Evolutionary conservation across 2,329 filamentous ascomycete genomes (phyloP).

Genomic region (Aspergillus sp.): DNA sequence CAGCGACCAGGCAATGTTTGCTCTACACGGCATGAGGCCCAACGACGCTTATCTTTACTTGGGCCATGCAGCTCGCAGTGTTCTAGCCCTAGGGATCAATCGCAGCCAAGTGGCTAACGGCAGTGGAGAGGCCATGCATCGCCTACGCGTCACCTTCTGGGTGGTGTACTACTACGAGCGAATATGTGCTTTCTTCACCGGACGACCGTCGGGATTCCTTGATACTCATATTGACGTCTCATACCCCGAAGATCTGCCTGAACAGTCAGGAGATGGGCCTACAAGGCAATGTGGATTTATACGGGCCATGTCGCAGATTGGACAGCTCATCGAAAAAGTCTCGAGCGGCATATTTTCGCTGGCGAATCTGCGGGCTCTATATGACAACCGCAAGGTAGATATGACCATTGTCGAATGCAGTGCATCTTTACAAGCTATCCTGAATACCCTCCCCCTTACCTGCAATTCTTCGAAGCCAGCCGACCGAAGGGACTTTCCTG

Average conservation of each 20-base stretch:
- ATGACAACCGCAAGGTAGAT: background rate
- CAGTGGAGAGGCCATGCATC: conserved; percentile 4
- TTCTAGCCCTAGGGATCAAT: conserved; percentile 9
- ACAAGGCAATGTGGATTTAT: conserved; percentile 5
- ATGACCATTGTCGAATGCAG: background rate
- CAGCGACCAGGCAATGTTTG: conserved; percentile 9
- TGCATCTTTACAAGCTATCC: conserved; percentile 2
- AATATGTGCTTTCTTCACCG: conserved; percentile 7
- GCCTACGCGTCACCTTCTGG: conserved; percentile 10
- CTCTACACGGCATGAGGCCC: conserved; percentile 11
- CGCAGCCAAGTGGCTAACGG: conserved; percentile 10
- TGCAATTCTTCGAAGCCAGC: conserved; percentile 9
- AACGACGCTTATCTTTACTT: conserved; percentile 12
- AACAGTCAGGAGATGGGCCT: background rate
- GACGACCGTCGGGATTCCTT: conserved; percentile 8
- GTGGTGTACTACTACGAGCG: conserved; percentile 8
- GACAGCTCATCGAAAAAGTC: background rate
- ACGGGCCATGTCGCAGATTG: conserved; percentile 7
- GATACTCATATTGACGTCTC: conserved; percentile 10
- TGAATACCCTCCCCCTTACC: conserved; percentile 1
- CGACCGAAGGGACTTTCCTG: conserved; percentile 6
- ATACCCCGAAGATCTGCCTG: conserved; percentile 8
- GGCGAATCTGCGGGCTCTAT: background rate
- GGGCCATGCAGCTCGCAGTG: conserved; percentile 9
- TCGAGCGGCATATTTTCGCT: background rate